phyloP scores from a whole-genome alignment of 1,284 basidiomycete species.

The Erythrobasidium hasegawianum region DNA sequence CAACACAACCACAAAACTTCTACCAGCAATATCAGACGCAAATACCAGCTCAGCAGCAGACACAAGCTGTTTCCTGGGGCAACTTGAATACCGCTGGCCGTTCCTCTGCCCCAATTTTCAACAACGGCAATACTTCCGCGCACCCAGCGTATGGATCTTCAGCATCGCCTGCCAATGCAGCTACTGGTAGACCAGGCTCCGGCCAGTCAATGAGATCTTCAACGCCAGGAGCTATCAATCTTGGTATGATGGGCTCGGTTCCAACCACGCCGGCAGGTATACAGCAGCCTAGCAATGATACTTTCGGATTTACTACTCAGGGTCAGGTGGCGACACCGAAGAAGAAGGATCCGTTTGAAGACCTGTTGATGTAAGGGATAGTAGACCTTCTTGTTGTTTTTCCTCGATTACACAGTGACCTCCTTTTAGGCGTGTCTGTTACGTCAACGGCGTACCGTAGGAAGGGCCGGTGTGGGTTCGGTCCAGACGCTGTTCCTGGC shows the following conservation, averaged over 20 bases:
- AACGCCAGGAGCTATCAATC: slow-evolving; percentile 32
- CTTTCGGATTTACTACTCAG: not conserved
- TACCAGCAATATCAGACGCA: slow-evolving; percentile 32
- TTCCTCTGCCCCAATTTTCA: not conserved
- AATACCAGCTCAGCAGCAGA: slow-evolving; percentile 16
- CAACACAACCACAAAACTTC: slow-evolving; percentile 8
- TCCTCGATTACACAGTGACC: no score
- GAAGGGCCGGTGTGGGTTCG: no score
- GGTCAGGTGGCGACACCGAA: not conserved
- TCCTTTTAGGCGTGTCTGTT: no score
- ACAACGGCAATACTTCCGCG: not conserved
- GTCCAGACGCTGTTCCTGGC: no score
- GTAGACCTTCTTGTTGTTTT: no score
- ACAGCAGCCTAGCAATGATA: not conserved
- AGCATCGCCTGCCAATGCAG: not conserved
- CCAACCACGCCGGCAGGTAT: slow-evolving; percentile 12
- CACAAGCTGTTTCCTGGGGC: slow-evolving; percentile 21
- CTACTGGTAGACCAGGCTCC: not conserved
- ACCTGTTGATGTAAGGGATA: slow-evolving; percentile 13
- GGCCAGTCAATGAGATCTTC: not conserved
- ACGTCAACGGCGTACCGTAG: no score
- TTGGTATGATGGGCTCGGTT: slow-evolving; percentile 29
- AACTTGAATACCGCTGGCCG: slow-evolving; percentile 10
- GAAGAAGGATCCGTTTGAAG: slow-evolving; percentile 34
- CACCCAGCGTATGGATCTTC: not conserved